Evolutionary conservation across 129 eudicot genomes (phyloP).

Genomic region (Erigeron canadensis): DNA sequence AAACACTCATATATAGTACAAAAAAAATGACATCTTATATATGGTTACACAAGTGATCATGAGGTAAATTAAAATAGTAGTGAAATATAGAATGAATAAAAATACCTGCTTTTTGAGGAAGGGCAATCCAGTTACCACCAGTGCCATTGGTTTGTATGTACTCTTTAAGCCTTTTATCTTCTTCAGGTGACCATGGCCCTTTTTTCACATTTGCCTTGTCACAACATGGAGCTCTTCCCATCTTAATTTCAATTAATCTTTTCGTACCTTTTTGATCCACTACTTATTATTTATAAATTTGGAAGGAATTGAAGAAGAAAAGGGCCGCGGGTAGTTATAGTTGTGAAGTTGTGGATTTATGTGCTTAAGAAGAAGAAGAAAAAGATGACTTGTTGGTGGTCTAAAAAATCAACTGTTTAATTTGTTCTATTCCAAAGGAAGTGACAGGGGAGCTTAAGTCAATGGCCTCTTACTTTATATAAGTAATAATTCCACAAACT

Average conservation of each 20-base stretch:
- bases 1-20: neutral
- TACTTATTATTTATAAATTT: too few relatives aligned
- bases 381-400: slow-evolving; percentile 40
- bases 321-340: slow-evolving; percentile 11
- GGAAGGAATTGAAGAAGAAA: neutral
- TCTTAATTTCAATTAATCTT: slow-evolving; percentile 33
- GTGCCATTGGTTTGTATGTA: slow-evolving; percentile 61
- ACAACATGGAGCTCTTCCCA: slow-evolving; percentile 90
- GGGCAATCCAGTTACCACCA: slow-evolving; percentile 78
- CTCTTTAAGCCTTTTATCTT: slow-evolving; percentile 63
- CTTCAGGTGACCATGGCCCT: slow-evolving; percentile 88
- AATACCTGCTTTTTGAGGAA: slow-evolving; percentile 83
- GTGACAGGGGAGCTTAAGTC: slow-evolving; percentile 39
- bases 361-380: slow-evolving; percentile 39
- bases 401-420: slow-evolving; percentile 30
- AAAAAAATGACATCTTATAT: neutral
- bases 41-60: neutral
- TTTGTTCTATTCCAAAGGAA: slow-evolving; percentile 19
- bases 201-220: slow-evolving; percentile 77
- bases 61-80: neutral
- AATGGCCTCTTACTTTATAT: slow-evolving; percentile 33
- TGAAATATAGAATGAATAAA: too few relatives aligned
- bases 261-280: too few relatives aligned
- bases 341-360: slow-evolving; percentile 40
- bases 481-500: slow-evolving; percentile 9